Evolutionary conservation across 352 stramenopile genomes (phyloP).

Genomic region (Pythium pectinolyticum): DNA sequence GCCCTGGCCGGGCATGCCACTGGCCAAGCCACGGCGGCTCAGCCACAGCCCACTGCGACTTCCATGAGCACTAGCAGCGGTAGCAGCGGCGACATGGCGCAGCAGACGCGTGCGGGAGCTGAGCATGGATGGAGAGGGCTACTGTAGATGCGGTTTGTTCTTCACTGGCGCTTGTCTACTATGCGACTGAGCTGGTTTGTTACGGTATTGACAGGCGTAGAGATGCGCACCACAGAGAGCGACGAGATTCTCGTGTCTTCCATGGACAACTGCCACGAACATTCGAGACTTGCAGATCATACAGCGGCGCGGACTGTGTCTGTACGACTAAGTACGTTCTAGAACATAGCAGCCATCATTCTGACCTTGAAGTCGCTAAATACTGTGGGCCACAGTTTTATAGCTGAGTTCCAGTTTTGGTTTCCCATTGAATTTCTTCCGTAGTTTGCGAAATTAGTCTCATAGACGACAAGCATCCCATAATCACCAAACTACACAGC

Average conservation of each 20-base stretch:
- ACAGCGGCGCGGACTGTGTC: neutral
- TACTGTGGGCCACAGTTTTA: no score
- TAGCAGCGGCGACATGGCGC: no score
- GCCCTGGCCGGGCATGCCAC: conserved; percentile 9
- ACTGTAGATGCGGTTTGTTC: no score
- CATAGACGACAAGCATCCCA: no score
- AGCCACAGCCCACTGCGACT: neutral
- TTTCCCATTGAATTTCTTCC: no score
- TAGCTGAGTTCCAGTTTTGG: no score
- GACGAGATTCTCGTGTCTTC: neutral
- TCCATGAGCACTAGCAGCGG: neutral
- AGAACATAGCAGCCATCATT: conserved; percentile 3
- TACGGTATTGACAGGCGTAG: neutral
- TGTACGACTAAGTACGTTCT: conserved; percentile 9
- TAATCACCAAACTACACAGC: no score
- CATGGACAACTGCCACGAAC: conserved; percentile 1
- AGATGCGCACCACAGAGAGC: neutral
- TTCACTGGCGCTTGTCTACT: no score
- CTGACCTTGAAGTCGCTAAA: conserved; percentile 4
- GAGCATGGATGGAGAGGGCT: conserved; percentile 3
- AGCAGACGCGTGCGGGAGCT: conserved; percentile 3
- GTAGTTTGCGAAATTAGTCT: no score
- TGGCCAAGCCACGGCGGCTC: neutral
- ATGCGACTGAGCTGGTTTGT: neutral
- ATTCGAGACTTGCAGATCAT: conserved; percentile 3